Evolutionary conservation across 2,329 filamentous ascomycete species (phyloP).

Genomic region (Neopestalotiopsis rosae): DNA sequence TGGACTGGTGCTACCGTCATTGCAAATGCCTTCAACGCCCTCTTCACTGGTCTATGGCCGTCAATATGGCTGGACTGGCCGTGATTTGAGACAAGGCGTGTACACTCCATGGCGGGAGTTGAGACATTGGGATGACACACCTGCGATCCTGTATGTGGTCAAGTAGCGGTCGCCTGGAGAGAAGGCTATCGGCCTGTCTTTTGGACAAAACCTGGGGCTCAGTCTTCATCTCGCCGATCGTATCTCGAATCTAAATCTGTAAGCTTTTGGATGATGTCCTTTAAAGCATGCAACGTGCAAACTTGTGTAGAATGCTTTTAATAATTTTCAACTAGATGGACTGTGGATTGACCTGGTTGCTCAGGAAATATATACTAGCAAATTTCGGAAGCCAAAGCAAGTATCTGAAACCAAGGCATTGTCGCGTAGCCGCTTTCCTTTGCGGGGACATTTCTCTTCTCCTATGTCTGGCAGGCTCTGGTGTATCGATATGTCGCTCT

Average conservation of each 20-base stretch:
- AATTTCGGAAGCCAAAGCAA: not conserved
- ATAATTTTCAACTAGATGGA: not conserved
- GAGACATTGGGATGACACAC: not conserved
- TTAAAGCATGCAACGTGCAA: no score
- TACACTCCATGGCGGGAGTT: not conserved
- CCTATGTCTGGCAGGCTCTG: constrained; percentile 46
- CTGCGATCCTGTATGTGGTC: not conserved
- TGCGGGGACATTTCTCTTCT: constrained; percentile 43
- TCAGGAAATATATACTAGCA: not conserved
- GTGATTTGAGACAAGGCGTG: not conserved
- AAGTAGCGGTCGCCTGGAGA: not conserved
- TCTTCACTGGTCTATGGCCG: not conserved
- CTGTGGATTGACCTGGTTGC: not conserved
- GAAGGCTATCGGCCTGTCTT: no score
- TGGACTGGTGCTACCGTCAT: not conserved
- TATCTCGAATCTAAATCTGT: no score
- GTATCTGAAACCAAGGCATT: not conserved
- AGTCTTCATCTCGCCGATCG: no score
- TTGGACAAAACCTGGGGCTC: no score
- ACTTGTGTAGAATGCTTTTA: no score
- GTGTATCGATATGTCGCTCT: constrained; percentile 25
- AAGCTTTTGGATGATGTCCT: no score
- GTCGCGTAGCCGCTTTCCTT: constrained; percentile 54
- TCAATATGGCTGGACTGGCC: not conserved
- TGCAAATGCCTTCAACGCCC: not conserved